phyloP scores from a whole-genome alignment of 1,284 basidiomycete genomes.

The Peniophora sp. region DNA sequence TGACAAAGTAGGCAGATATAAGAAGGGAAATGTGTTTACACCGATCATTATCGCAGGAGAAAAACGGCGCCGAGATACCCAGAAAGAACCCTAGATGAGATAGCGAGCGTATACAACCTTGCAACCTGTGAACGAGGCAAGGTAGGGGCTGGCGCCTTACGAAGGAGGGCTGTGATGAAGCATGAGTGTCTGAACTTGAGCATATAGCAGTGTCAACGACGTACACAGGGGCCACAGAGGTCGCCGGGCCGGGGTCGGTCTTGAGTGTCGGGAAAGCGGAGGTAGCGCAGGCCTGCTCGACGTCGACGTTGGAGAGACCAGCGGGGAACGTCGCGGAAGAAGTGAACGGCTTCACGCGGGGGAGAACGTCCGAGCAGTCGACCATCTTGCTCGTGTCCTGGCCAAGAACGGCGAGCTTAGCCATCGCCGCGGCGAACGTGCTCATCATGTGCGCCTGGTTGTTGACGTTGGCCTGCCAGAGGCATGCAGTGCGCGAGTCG shows the following conservation, averaged over 20 bases:
- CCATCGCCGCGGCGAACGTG: constrained; percentile 20
- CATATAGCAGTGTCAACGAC: background rate
- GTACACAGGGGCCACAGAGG: constrained; percentile 11
- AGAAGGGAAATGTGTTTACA: too few relatives aligned
- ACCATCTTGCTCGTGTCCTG: constrained; percentile 15
- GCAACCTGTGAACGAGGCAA: too few relatives aligned
- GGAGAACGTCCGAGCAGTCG: constrained; percentile 17
- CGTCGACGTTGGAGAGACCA: constrained; percentile 10
- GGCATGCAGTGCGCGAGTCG: constrained; percentile 20
- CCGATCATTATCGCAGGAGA: too few relatives aligned
- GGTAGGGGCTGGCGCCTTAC: too few relatives aligned
- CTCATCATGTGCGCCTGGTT: constrained; percentile 20
- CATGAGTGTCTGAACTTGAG: too few relatives aligned
- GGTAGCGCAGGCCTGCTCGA: constrained; percentile 12
- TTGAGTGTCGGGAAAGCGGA: constrained; percentile 12
- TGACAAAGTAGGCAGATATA: too few relatives aligned
- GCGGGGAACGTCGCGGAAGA: constrained; percentile 9
- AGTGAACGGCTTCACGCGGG: constrained; percentile 5
- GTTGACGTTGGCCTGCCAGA: constrained; percentile 21
- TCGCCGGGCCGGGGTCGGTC: constrained; percentile 11
- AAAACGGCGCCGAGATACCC: too few relatives aligned
- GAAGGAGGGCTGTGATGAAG: too few relatives aligned
- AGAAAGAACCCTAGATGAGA: too few relatives aligned
- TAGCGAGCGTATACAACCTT: too few relatives aligned
- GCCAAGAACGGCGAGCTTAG: constrained; percentile 21